Percentiles rank a stretch among this genome's conserved stretches.
phyloP scores from a whole-genome alignment of 208 protist genomes.

The Wallacemonas sp. region DNA sequence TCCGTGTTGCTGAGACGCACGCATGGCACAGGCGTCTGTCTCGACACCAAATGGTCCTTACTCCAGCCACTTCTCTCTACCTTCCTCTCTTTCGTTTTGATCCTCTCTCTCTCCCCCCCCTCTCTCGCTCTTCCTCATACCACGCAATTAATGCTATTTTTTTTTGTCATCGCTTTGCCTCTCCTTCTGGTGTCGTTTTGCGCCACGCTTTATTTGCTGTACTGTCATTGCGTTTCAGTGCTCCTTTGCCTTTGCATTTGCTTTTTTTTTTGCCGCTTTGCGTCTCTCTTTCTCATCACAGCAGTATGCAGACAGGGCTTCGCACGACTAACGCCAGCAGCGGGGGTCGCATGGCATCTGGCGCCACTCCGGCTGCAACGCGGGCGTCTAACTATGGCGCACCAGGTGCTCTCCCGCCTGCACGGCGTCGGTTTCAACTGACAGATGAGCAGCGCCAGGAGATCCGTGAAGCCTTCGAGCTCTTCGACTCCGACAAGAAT shows the following conservation, averaged over 20 bases:
- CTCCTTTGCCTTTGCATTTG: conserved; percentile 1
- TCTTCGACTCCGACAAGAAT: conserved; percentile 98
- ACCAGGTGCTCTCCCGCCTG: conserved; percentile 23
- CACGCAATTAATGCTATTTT: too few species aligned
- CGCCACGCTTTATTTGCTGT: too few species aligned
- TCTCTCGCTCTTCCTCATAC: conserved; percentile 17
- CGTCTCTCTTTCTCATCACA: not conserved
- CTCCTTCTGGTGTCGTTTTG: not conserved
- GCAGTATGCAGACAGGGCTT: conserved; percentile 12
- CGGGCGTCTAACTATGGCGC: not conserved
- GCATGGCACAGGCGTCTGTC: too few species aligned
- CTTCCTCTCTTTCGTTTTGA: too few species aligned
- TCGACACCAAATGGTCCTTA: too few species aligned
- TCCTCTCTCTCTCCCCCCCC: not conserved
- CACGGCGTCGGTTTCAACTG: conserved; percentile 94
- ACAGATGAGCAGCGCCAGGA: conserved; percentile 98
- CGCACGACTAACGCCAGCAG: conserved; percentile 23
- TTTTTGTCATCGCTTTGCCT: not conserved
- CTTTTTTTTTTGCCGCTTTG: conserved; percentile 8
- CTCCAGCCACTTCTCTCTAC: too few species aligned
- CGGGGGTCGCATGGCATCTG: conserved; percentile 32
- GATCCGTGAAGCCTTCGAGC: conserved; percentile 99
- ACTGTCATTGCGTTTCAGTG: too few species aligned
- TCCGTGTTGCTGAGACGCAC: too few species aligned
- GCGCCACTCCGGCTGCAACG: conserved; percentile 40